Base-by-base conservation (phyloP, 306 rosid species). In the Abrus precatorius region DNA sequence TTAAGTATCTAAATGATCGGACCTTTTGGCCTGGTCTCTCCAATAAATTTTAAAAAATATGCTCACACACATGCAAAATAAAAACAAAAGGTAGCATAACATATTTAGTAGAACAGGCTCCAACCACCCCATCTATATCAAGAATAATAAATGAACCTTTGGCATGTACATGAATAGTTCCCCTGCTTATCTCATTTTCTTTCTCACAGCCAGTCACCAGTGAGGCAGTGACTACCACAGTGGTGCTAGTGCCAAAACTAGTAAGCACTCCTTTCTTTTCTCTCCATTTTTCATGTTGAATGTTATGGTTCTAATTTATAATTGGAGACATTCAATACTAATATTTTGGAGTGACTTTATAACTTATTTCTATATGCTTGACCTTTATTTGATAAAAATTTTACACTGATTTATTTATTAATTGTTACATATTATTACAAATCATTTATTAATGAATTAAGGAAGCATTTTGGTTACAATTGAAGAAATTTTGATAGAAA, bases 231-330 rank as follows among this genome's bases (percentile, higher is more conserved):
- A 52, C 40, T 40, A 38, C 53, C 63, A 7, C 9, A 52, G 9
- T 49, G 63, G 28, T 0, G 2, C 33, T 14, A n/a, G 40, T 1
- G 4, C 56, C 59, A 72, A 4, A 9, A 34, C 38, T 55, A 68
- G 69, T 27, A 80, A 49, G 33, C 48, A 62, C 12, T 56, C 10
- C 36, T 64, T 5, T 32, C 62, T 36, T 32, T 29, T 1, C 20
- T 44, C 6, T 6, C 6, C 74, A 57, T 57, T 62, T 56, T 14
- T 33, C 49, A 9, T 8, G 38, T 14, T 67, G 56, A 30, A 50
- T 71, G 59, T 45, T 50, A 5, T 5, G 34, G 76, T 55, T 81
- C 70, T 55, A 47, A 66, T 64, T 65, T 74, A 54, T 11, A 33
- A 59, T 79, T 30, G 80, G 41, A 20, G 53, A 34, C 53, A 53